Evolutionary conservation across 345 rosid genomes (phyloP), one percentile per base, ranked within the genome.

Genomic region (Gossypium raimondii): DNA sequence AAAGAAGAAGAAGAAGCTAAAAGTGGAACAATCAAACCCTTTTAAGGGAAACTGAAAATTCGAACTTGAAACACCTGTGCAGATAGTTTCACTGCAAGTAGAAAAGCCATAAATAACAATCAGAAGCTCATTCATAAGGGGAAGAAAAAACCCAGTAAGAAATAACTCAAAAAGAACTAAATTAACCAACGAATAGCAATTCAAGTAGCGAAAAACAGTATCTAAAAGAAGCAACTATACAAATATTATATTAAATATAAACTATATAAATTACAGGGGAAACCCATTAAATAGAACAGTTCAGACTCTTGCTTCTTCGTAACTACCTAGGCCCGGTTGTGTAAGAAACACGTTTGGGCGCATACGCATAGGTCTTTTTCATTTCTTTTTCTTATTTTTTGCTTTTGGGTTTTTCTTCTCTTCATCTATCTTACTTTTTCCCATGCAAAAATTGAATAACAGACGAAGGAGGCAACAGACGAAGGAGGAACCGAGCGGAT

Each of bases 401-500:
- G 16, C 24, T 25, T 24, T 24, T 7, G 58, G 72, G 38, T 7
- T 68, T 51, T 51, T 69, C 43, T 27, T 16, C 41, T 25, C 44
- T 27, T 51, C 72, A 24, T 50, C 58, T 13, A 13, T 70, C 60
- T n/a, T 10, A 17, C n/a, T 53, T 11, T 34, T n/a, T 55, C 62
- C 74, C 27, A 41, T 18, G 29, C 74, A n/a, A 70, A 55, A 38
- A 55, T 53, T 55, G 10, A 24, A 29, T 3, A 52, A 38, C 48
- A 29, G 4, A 29, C 29, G 25, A 24, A 24, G 25, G 25, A 24
- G 67, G 93, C 90, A 14, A 93, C 97, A 45, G 97, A 89, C 25
- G 94, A 89, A 62, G 98, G 94, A 60, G 90, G 67, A 65, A 92
- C 59, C 3, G 69, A 73, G 13, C 93, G 89, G 5, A 94, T 72